Base-by-base conservation (phyloP, 495 filamentous ascomycete species). In the Oidiodendron maius region DNA sequence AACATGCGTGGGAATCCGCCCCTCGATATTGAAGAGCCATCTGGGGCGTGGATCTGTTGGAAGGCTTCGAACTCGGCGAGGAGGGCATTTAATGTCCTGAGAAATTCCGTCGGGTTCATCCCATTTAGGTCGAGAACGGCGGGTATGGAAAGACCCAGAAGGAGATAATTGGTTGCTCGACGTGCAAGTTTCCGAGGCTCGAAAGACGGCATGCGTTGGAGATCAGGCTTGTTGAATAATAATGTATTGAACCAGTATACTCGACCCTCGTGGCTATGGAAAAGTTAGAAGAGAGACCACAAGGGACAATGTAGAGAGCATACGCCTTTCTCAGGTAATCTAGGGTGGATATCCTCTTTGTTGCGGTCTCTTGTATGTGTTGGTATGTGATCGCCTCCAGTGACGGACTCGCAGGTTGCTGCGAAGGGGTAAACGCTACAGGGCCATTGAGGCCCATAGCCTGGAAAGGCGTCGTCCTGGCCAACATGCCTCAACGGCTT, bases 191-290 rank as follows among this genome's bases (percentile, higher is more conserved):
- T 91, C 54, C 81, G 80, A 21, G 78, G 64, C 53, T 93, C 84
- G 58, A 95, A 90, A 64, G 89, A 95, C 23, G 94, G 83, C 63
- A 95, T 80, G 51, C 80, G 84, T 24, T 76, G 66, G 24, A 97
- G 74, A 62, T 96, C 89, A 20, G 79, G 64, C 54, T 88, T 89
- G 51, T 87, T 83, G 65, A 95, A 96, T 63, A 93, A 82, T 37
- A 96, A 76, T 0, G 93, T 94, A 67, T 96, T 96, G 66, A 96
- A 96, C 90, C 91, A 97, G 70, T 95, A 96, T 18, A 95, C 82
- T 43, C 85, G 84, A 40, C 94, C 91, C 69, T 95, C 89, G 55
- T 96, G 87, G 18, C 89, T 95, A 21, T 1, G 40, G 3, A 30
- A 22, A 18, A 20, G 40, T 40, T 21, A 40, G 38, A 15, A 22